Percentiles rank a stretch among this genome's conserved stretches.
Conservation (phyloP, 2,329 filamentous ascomycete genomes). For the Endothia cerciana region DNA sequence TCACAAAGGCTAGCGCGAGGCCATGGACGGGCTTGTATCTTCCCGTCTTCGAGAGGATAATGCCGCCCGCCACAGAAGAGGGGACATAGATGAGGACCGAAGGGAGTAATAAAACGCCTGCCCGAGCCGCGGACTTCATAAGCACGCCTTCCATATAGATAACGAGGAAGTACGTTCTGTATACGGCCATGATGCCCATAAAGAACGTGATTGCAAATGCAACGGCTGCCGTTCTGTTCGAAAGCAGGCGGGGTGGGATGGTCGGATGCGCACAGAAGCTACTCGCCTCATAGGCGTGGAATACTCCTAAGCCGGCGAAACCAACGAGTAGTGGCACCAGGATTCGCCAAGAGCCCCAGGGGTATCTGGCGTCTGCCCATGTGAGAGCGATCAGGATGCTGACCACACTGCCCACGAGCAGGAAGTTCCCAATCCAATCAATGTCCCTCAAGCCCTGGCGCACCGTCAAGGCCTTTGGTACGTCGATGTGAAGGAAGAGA, state of each 20-base stretch:
- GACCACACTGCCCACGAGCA: conserved; percentile 41
- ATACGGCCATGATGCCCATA: conserved; percentile 41
- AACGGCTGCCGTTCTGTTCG: conserved; percentile 44
- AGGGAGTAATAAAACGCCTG: conserved; percentile 38
- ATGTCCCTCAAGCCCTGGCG: conserved; percentile 16
- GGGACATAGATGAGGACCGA: conserved; percentile 32
- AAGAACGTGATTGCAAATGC: conserved; percentile 43
- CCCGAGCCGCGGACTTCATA: conserved; percentile 34
- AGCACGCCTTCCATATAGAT: conserved; percentile 51
- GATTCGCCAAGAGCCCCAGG: conserved; percentile 43
- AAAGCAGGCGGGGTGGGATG: conserved; percentile 50
- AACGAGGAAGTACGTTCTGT: conserved; percentile 45
- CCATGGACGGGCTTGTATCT: conserved; percentile 35
- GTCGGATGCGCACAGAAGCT: conserved; percentile 36
- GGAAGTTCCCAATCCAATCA: conserved; percentile 40
- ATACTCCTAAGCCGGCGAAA: conserved; percentile 41
- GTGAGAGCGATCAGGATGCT: conserved; percentile 44
- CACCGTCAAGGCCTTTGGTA: background rate
- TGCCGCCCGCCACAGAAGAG: conserved; percentile 27
- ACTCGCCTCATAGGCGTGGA: conserved; percentile 41
- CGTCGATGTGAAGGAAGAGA: conserved; percentile 4
- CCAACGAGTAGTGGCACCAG: conserved; percentile 46
- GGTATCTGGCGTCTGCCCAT: conserved; percentile 42
- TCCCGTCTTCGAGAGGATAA: conserved; percentile 36
- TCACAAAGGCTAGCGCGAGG: background rate